Evolutionary conservation across 1,284 basidiomycete species (phyloP), one percentile per base, ranked within the genome.

Genomic region (Amylostereum areolatum): DNA sequence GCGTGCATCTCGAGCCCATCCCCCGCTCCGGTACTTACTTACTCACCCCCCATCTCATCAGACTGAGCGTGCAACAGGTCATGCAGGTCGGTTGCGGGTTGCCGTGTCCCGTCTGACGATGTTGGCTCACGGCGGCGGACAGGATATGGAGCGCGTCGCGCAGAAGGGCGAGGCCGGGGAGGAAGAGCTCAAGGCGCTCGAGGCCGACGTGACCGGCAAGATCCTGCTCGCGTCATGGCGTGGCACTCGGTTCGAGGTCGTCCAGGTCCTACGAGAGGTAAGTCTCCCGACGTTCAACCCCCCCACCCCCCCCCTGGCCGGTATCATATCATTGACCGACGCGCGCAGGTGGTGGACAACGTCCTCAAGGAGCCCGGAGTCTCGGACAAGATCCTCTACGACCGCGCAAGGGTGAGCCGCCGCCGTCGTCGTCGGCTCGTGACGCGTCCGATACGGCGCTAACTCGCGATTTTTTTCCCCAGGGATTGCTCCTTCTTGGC

Each of bases 171-270:
- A 95, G 50, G 73, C 91, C 2, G 77, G 75, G 3, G 89, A 91
- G 58, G 93, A 94, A 49, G 85, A 96, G 63, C 68, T 95, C 24
- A 80, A 85, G 50, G 87, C 89, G 18, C 69, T 99, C 42, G 96
- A 98, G 65, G 85, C 90, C 74, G 97, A 99, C 60, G 81, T 99
- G 59, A 96, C 92, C 12, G 92, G 92, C 52, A 97, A 95, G 85
- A 92, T 96, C 65, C 80, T 97, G 68, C 80, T 97, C 31, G 93
- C 93, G 7, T 95, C 94, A 28, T 97, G 94, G 94, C 83, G 92
- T 52, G 94, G 93, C 11, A 94, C 93, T 2, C 82, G 93, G 45
- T 85, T 96, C 64, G 94, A 97, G 70, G 91, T 96, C 29, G 83
- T 85, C 36, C 89, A 89, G 64, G 91, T 93, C 10, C 70, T 91